Evolutionary conservation across 2,329 filamentous ascomycete genomes (phyloP).

Genomic region (Pestalotiopsis sp.): DNA sequence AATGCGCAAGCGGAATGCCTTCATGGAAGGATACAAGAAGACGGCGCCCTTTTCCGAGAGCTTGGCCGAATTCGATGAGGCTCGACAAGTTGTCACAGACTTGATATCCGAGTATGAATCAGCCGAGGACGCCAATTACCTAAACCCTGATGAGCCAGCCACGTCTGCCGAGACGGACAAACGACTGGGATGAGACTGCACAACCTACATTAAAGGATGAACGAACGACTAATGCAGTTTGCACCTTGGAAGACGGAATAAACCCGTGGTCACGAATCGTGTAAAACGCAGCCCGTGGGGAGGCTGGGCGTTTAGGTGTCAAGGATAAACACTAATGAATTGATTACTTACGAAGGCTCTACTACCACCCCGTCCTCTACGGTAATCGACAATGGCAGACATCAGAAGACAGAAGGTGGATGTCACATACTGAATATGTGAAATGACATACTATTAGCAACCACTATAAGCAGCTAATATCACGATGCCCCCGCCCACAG

Average conservation of each 20-base stretch:
- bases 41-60: slow-evolving; percentile 92
- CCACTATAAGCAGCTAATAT: neutral
- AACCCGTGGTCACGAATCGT: neutral
- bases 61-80: slow-evolving; percentile 92
- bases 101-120: slow-evolving; percentile 95
- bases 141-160: slow-evolving; percentile 69
- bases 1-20: slow-evolving; percentile 94
- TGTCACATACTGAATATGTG: neutral
- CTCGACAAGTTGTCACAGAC: slow-evolving; percentile 86
- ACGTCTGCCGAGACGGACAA: slow-evolving; percentile 56
- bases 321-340: neutral
- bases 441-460: neutral
- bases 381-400: neutral
- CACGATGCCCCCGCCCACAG: neutral
- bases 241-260: neutral
- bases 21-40: slow-evolving; percentile 95
- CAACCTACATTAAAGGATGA: neutral
- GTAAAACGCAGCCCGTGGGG: neutral
- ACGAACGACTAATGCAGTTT: neutral
- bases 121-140: slow-evolving; percentile 86
- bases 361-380: neutral
- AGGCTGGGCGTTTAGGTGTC: neutral
- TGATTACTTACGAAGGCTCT: neutral
- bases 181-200: slow-evolving; percentile 38
- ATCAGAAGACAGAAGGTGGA: neutral